These are phyloP conservation scores for Penicillium cosmopolitanum DNA, from an alignment of 495 filamentous ascomycete species.

Conservation along the genomic window DNA sequence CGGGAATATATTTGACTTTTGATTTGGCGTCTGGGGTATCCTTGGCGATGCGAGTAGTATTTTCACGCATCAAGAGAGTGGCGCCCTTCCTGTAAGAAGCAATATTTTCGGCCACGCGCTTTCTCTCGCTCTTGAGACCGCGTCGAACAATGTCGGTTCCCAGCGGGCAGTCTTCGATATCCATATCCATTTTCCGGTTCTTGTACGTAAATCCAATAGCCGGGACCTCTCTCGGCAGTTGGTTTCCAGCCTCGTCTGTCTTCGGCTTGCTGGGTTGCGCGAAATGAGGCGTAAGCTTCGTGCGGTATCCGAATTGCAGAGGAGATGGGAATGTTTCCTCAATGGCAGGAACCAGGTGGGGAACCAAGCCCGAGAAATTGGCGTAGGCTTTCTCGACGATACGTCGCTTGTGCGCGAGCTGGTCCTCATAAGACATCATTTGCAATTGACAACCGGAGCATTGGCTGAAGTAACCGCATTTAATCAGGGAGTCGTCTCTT, in stretches of 20 bases:
- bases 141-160: conserved; percentile 80
- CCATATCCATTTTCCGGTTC: conserved; percentile 69
- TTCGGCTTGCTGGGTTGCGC: conserved; percentile 55
- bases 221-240: conserved; percentile 56
- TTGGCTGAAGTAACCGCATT: conserved; percentile 81
- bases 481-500: conserved; percentile 74
- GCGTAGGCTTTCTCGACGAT: conserved; percentile 91
- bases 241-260: conserved; percentile 37
- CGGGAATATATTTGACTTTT: conserved; percentile 19
- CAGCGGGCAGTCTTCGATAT: conserved; percentile 97
- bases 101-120: conserved; percentile 69
- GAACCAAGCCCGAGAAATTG: conserved; percentile 82
- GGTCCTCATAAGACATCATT: conserved; percentile 88
- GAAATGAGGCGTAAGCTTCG: conserved; percentile 96
- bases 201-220: conserved; percentile 92
- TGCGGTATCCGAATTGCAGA: conserved; percentile 89
- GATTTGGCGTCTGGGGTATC: conserved; percentile 23
- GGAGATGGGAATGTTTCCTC: conserved; percentile 87
- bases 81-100: conserved; percentile 76
- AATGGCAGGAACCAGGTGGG: conserved; percentile 74
- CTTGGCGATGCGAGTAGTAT: conserved; percentile 70
- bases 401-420: conserved; percentile 79
- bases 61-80: conserved; percentile 87
- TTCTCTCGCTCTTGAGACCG: conserved; percentile 75
- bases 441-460: conserved; percentile 97